Conservation (phyloP, 306 rosid species). For the Cucurbita maxima region DNA sequence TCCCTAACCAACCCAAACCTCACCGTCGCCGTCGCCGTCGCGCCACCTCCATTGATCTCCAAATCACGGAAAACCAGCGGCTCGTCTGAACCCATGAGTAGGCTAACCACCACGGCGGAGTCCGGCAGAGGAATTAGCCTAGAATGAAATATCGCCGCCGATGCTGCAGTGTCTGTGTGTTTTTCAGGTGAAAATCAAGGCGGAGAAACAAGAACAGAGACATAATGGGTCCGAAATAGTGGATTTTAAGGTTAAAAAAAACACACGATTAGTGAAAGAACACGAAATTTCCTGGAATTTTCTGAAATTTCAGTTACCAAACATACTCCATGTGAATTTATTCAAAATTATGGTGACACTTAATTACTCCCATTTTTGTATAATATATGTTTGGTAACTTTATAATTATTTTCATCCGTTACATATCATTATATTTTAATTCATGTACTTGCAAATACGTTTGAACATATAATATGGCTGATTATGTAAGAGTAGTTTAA, state of each 20-base stretch:
- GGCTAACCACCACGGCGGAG: background rate
- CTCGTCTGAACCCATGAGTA: background rate
- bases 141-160: background rate
- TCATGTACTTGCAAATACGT: too few species aligned
- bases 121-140: background rate
- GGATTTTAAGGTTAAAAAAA: background rate
- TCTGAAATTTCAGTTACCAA: background rate
- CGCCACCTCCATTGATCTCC: background rate
- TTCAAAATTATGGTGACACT: background rate
- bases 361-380: background rate
- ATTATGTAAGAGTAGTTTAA: too few species aligned
- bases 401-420: background rate
- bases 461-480: too few species aligned
- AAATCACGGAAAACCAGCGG: background rate
- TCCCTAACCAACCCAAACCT: background rate
- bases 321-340: background rate
- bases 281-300: background rate
- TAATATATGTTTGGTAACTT: background rate
- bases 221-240: background rate
- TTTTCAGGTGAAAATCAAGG: too few species aligned
- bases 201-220: background rate
- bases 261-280: too few species aligned
- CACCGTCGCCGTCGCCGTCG: background rate
- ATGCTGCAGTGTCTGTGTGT: too few species aligned
- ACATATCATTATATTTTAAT: too few species aligned